phyloP scores from a whole-genome alignment of 2,329 filamentous ascomycete genomes.

The Byssochlamys sp. region DNA sequence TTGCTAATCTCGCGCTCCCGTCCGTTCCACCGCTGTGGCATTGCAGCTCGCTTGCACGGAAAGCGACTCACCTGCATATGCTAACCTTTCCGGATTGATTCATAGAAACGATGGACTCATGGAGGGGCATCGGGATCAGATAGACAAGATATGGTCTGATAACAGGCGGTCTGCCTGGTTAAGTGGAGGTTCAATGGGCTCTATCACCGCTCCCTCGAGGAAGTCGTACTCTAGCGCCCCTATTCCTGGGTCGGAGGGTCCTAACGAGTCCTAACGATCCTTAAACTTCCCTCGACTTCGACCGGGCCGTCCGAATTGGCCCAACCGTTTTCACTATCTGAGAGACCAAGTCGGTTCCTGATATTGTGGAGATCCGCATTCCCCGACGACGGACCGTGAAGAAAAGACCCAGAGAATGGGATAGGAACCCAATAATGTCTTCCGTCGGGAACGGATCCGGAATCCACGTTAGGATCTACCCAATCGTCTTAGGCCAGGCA shows the following conservation, averaged over 20 bases:
- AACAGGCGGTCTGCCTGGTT: neutral
- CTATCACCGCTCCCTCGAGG: neutral
- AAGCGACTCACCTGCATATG: neutral
- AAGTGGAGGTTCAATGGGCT: neutral
- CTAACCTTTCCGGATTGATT: neutral
- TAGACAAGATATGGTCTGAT: neutral
- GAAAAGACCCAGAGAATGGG: slow-evolving; percentile 7
- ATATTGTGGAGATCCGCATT: slow-evolving; percentile 15
- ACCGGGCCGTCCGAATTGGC: neutral
- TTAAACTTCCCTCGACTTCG: neutral
- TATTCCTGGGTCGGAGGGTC: neutral
- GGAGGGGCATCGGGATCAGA: neutral
- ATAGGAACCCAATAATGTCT: slow-evolving; percentile 3
- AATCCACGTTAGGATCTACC: slow-evolving; percentile 2
- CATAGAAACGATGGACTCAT: neutral
- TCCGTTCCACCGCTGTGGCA: neutral
- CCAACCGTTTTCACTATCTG: neutral
- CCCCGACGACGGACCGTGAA: slow-evolving; percentile 12
- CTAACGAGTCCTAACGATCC: neutral
- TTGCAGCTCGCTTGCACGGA: neutral
- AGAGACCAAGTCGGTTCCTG: neutral
- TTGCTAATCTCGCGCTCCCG: neutral
- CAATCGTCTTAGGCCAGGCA: neutral
- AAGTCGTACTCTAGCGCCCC: neutral
- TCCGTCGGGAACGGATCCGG: slow-evolving; percentile 9